phyloP scores from a whole-genome alignment of 106 monocot genomes.

The Dendrobium chrysotoxum region DNA sequence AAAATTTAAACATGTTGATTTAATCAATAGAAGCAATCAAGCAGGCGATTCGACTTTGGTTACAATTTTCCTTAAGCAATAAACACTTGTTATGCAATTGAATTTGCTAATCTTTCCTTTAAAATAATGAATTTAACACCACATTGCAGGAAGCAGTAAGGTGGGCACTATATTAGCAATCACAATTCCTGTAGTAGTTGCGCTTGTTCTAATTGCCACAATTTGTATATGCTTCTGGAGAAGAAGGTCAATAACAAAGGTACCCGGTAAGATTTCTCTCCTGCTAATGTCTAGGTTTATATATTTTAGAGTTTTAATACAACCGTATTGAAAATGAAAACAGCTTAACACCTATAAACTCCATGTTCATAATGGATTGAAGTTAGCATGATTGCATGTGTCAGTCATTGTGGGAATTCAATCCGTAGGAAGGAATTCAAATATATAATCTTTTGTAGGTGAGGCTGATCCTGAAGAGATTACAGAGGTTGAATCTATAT shows the following conservation, averaged over 20 bases:
- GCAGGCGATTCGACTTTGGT: no score
- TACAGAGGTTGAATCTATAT: neutral
- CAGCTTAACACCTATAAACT: neutral
- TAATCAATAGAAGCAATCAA: no score
- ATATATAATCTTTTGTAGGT: neutral
- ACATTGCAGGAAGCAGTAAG: neutral
- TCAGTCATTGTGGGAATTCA: neutral
- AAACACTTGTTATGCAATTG: no score
- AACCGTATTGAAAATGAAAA: neutral
- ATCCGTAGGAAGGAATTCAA: neutral
- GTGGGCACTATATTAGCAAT: neutral
- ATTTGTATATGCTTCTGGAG: neutral
- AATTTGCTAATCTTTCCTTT: no score
- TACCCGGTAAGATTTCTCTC: neutral
- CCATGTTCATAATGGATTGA: no score
- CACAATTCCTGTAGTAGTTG: neutral
- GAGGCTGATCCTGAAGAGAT: neutral
- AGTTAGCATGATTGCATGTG: no score
- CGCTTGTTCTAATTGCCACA: neutral
- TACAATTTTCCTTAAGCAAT: no score
- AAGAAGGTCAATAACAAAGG: neutral
- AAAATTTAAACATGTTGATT: no score
- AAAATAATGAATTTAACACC: no score
- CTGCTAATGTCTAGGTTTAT: neutral
- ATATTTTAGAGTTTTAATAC: neutral